phyloP scores from a whole-genome alignment of 1,139 yeast species.

The Suhomyces taliae region DNA sequence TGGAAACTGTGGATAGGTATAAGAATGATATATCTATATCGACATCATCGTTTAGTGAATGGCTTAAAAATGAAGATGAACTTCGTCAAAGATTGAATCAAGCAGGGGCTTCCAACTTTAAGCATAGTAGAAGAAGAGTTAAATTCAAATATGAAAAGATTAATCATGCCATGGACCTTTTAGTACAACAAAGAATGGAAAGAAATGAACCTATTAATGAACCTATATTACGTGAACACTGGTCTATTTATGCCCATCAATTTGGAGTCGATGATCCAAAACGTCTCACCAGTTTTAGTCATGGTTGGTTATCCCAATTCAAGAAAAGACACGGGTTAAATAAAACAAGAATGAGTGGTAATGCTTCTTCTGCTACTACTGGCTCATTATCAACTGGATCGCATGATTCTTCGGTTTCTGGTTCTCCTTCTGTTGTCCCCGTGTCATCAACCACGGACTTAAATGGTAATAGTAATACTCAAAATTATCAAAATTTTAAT shows the following conservation, averaged over 20 bases:
- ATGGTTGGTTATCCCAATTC: constrained; percentile 63
- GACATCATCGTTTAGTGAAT: constrained; percentile 58
- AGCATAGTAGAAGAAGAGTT: constrained; percentile 47
- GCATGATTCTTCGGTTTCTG: constrained; percentile 6
- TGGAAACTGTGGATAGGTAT: constrained; percentile 56
- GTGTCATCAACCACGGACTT: constrained; percentile 6
- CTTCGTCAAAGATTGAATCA: constrained; percentile 42
- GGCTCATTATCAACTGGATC: constrained; percentile 1
- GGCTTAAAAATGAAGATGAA: constrained; percentile 56
- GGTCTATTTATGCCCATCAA: constrained; percentile 56
- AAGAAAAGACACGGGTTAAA: constrained; percentile 58
- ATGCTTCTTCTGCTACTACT: constrained; percentile 6
- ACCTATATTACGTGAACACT: constrained; percentile 54
- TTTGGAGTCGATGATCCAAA: constrained; percentile 63
- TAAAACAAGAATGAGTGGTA: constrained; percentile 35
- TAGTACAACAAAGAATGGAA: constrained; percentile 47
- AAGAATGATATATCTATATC: constrained; percentile 51
- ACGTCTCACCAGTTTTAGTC: constrained; percentile 52
- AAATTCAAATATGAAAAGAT: constrained; percentile 57
- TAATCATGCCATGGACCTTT: constrained; percentile 56
- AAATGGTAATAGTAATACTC: constrained; percentile 8
- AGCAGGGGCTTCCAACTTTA: constrained; percentile 37
- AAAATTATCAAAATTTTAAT: constrained; percentile 10
- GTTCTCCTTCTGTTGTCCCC: constrained; percentile 10
- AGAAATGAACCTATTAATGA: constrained; percentile 52